Conservation (phyloP, 2,329 filamentous ascomycete species). For the Nemania abortiva region DNA sequence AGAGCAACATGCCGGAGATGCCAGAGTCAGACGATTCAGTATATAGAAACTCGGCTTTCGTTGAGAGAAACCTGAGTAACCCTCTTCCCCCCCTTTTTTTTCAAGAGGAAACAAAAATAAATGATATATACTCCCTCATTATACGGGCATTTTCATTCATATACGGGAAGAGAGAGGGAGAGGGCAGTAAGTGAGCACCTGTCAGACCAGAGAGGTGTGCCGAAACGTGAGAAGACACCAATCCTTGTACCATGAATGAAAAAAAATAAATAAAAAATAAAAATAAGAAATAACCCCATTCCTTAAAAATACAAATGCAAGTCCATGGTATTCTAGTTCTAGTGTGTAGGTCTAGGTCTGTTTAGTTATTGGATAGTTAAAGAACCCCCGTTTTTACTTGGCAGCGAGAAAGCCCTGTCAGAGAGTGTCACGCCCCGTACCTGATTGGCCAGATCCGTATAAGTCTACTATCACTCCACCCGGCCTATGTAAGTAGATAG, state of each 20-base stretch:
- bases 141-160: not conserved
- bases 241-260: too few relatives aligned
- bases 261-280: too few relatives aligned
- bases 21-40: not conserved
- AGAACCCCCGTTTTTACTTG: conserved; percentile 1
- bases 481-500: not conserved
- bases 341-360: too few relatives aligned
- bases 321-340: too few relatives aligned
- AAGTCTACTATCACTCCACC: conserved; percentile 3
- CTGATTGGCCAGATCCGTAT: conserved; percentile 42
- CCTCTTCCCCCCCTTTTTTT: too few relatives aligned
- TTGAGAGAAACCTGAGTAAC: not conserved
- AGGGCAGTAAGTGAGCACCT: too few relatives aligned
- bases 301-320: too few relatives aligned
- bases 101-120: too few relatives aligned
- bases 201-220: too few relatives aligned
- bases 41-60: not conserved
- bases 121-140: not conserved
- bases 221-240: too few relatives aligned
- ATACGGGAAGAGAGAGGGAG: not conserved
- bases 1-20: not conserved
- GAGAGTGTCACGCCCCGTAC: conserved; percentile 41
- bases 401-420: conserved; percentile 10
- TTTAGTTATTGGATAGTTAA: too few relatives aligned
- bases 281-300: too few relatives aligned